Evolutionary conservation across 116 monocot genomes (phyloP).

Genomic region (Phalaenopsis hybrid): DNA sequence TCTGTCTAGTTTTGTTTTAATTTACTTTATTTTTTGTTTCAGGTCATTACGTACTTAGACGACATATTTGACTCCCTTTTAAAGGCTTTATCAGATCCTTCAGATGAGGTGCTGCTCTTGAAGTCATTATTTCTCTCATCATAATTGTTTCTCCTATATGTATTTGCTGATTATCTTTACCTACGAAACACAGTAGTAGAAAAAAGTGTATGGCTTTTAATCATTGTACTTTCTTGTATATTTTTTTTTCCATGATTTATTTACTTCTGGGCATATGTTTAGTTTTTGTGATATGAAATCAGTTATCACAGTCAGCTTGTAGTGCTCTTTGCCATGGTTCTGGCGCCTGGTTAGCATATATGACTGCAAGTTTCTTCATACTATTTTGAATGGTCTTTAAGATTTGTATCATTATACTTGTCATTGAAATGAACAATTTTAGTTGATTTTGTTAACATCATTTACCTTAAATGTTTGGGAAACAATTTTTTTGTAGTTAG

Average conservation of each 20-base stretch:
- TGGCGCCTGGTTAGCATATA: too few species aligned
- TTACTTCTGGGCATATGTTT: too few species aligned
- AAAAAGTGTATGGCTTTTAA: neutral
- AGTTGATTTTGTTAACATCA: too few species aligned
- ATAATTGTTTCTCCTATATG: neutral
- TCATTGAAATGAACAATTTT: too few species aligned
- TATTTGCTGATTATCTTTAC: neutral
- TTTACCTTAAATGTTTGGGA: too few species aligned
- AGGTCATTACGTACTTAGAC: slow-evolving; percentile 69
- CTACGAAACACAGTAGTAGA: neutral
- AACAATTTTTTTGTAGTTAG: too few species aligned
- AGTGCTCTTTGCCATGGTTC: too few species aligned
- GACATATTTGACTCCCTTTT: slow-evolving; percentile 79
- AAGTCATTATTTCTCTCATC: neutral
- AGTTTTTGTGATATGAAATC: too few species aligned
- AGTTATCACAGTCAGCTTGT: too few species aligned
- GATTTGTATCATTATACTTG: too few species aligned
- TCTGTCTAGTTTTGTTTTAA: neutral
- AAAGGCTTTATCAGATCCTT: slow-evolving; percentile 84
- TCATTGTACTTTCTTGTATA: neutral
- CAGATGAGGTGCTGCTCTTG: slow-evolving; percentile 64
- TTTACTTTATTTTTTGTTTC: slow-evolving; percentile 14
- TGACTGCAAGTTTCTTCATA: neutral
- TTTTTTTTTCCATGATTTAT: neutral
- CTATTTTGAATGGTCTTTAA: neutral